Percentiles rank a stretch among this genome's conserved stretches.
Conservation (phyloP, 768 basidiomycete species). For the Mycena amicta region DNA sequence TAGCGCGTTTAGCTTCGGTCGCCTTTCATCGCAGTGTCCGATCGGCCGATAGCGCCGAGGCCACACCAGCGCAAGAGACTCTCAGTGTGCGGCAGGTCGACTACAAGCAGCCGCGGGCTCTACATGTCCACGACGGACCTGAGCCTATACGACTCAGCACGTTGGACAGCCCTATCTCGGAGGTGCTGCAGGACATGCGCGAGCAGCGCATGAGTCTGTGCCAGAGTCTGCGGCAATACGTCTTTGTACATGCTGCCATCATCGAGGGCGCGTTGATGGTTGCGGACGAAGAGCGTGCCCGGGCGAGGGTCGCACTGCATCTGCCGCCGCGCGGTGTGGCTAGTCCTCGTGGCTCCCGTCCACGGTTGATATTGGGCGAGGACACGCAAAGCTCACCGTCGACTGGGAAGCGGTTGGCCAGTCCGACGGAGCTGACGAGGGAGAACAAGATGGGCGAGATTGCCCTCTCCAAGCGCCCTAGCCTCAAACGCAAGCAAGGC, state of each 20-base stretch:
- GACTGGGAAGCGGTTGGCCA: slow-evolving; percentile 66
- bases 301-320: slow-evolving; percentile 18
- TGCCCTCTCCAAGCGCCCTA: slow-evolving; percentile 66
- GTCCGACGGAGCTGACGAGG: slow-evolving; percentile 69
- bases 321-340: slow-evolving; percentile 1
- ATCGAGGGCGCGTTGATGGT: slow-evolving; percentile 80
- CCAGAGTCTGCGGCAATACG: slow-evolving; percentile 92
- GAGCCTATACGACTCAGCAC: slow-evolving; percentile 64
- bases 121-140: slow-evolving; percentile 44
- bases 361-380: slow-evolving; percentile 16
- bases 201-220: slow-evolving; percentile 97
- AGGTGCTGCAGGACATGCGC: slow-evolving; percentile 89
- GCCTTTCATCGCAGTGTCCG: background rate
- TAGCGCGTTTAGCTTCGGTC: background rate
- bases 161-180: slow-evolving; percentile 76
- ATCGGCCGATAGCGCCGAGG: slow-evolving; percentile 1
- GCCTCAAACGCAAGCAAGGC: slow-evolving; percentile 53
- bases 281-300: slow-evolving; percentile 68
- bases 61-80: background rate
- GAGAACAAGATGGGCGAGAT: slow-evolving; percentile 61
- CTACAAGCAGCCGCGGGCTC: slow-evolving; percentile 62
- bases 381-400: slow-evolving; percentile 30
- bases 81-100: slow-evolving; percentile 42
- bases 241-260: slow-evolving; percentile 87
- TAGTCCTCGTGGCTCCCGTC: slow-evolving; percentile 8